Conservation (phyloP, 2,329 filamentous ascomycete genomes). For the Acrodontium crateriforme region DNA sequence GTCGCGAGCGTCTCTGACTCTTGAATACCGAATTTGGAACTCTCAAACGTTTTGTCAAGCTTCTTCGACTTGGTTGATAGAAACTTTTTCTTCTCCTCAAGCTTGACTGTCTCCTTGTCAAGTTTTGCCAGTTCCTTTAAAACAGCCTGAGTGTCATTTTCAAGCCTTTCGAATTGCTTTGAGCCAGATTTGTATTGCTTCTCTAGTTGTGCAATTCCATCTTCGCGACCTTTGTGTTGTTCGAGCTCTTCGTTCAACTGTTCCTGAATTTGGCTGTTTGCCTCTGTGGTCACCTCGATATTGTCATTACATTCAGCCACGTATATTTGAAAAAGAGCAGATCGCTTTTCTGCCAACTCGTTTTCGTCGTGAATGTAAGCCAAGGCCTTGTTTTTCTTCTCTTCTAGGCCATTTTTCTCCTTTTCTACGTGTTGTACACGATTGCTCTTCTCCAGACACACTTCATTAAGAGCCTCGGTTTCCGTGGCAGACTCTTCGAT, state of each 20-base stretch:
- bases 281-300: slow-evolving; percentile 74
- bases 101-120: slow-evolving; percentile 93
- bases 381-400: slow-evolving; percentile 91
- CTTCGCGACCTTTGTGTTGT: slow-evolving; percentile 80
- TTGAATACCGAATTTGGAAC: slow-evolving; percentile 57
- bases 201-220: slow-evolving; percentile 78
- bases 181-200: slow-evolving; percentile 69
- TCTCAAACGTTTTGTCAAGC: slow-evolving; percentile 72
- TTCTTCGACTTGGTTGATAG: slow-evolving; percentile 84
- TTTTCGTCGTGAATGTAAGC: slow-evolving; percentile 87
- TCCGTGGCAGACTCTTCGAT: slow-evolving; percentile 89
- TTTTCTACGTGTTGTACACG: slow-evolving; percentile 97
- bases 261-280: slow-evolving; percentile 78
- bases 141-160: slow-evolving; percentile 66
- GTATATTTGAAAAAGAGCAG: slow-evolving; percentile 83
- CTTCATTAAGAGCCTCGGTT: slow-evolving; percentile 83
- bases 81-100: slow-evolving; percentile 96
- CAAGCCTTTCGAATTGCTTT: slow-evolving; percentile 69
- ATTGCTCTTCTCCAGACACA: slow-evolving; percentile 87
- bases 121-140: slow-evolving; percentile 82
- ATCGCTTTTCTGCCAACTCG: slow-evolving; percentile 77
- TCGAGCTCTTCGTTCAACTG: slow-evolving; percentile 77
- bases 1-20: slow-evolving; percentile 68
- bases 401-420: slow-evolving; percentile 81
- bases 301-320: slow-evolving; percentile 82